Percentiles rank a stretch among this genome's conserved stretches.
These are phyloP conservation scores for Eutypella sp. DNA, from an alignment of 2,329 filamentous ascomycete genomes.

Conservation along the genomic window DNA sequence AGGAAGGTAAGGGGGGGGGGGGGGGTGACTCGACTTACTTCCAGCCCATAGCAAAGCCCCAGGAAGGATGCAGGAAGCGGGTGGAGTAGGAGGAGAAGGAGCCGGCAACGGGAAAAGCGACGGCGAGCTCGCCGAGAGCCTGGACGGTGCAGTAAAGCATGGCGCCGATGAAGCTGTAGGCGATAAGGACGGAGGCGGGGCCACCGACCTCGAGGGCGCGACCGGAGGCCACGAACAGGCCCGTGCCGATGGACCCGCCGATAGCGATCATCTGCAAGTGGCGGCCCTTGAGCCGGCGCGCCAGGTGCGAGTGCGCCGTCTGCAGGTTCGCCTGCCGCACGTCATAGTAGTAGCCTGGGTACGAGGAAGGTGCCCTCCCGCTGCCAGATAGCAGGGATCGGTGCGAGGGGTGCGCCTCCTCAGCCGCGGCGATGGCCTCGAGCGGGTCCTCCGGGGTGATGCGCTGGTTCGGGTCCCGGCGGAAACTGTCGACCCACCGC, in stretches of 20 bases:
- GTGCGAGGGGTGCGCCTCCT: conserved; percentile 25
- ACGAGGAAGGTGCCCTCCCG: too few relatives aligned
- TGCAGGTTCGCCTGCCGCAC: conserved; percentile 59
- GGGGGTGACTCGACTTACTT: conserved; percentile 52
- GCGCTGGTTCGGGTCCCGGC: conserved; percentile 50
- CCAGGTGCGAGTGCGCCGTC: conserved; percentile 70
- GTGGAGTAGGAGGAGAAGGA: conserved; percentile 92
- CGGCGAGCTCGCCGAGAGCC: conserved; percentile 84
- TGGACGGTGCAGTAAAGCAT: conserved; percentile 94
- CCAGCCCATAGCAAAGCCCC: conserved; percentile 95
- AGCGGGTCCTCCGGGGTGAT: conserved; percentile 43
- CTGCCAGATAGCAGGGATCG: conserved; percentile 22
- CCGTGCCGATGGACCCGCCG: conserved; percentile 83
- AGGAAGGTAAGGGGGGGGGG: not conserved
- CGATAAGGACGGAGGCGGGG: conserved; percentile 71
- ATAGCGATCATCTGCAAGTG: conserved; percentile 98
- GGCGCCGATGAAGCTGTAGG: conserved; percentile 71
- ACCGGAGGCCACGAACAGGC: conserved; percentile 82
- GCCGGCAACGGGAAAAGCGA: conserved; percentile 84
- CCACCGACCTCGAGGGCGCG: conserved; percentile 66
- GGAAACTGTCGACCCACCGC: conserved; percentile 57
- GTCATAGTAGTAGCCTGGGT: conserved; percentile 46
- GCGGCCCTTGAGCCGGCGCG: conserved; percentile 71
- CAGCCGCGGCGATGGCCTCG: conserved; percentile 22
- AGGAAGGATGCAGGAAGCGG: conserved; percentile 86